Evolutionary conservation across 2,329 filamentous ascomycete species (phyloP).

Genomic region (Colletotrichum echinochloae): DNA sequence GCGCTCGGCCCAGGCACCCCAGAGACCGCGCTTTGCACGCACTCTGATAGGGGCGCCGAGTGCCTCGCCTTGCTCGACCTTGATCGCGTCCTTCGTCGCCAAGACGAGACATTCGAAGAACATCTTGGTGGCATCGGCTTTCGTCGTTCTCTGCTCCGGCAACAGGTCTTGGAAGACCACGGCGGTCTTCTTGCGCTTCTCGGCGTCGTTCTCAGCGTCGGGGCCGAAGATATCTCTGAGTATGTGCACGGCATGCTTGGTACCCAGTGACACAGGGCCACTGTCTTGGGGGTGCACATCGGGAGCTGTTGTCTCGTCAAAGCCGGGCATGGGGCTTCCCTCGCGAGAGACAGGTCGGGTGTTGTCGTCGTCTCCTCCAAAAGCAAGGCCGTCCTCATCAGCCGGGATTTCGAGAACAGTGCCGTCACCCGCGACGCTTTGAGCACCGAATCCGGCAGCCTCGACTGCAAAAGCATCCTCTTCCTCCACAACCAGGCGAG

Average conservation of each 20-base stretch:
- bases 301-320: conserved; percentile 83
- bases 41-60: conserved; percentile 87
- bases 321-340: conserved; percentile 67
- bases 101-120: conserved; percentile 98
- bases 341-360: conserved; percentile 53
- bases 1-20: conserved; percentile 94
- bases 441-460: conserved; percentile 65
- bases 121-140: conserved; percentile 97
- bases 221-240: conserved; percentile 88
- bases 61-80: conserved; percentile 86
- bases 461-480: conserved; percentile 68
- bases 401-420: conserved; percentile 75
- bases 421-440: conserved; percentile 65
- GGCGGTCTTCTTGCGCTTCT: conserved; percentile 78
- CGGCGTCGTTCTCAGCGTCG: conserved; percentile 75
- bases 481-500: conserved; percentile 76
- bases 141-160: conserved; percentile 82
- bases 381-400: conserved; percentile 62
- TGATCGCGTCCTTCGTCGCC: conserved; percentile 97
- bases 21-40: conserved; percentile 92
- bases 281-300: conserved; percentile 84
- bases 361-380: conserved; percentile 60
- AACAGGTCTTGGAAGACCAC: conserved; percentile 93
- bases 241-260: conserved; percentile 95
- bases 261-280: conserved; percentile 88